Base-by-base conservation (phyloP, 75 land plant species). In the Picea sitchensis region DNA sequence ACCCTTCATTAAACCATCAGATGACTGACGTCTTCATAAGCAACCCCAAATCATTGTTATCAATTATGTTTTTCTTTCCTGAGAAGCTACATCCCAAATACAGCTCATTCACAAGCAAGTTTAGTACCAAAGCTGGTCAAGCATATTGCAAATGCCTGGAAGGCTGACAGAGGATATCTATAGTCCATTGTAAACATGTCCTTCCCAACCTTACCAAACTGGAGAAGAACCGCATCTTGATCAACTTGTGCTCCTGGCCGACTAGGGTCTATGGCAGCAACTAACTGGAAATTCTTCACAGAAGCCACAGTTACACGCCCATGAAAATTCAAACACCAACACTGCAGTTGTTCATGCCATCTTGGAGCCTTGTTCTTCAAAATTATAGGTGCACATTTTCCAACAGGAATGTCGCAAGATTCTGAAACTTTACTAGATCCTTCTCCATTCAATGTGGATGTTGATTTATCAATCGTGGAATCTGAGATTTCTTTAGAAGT, bases 311-410 rank as follows among this genome's bases (percentile, higher is more conserved):
- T 95, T 5, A 95, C 98, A 63, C 98, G 84, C 15, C 98, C 98
- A 64, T 92, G 95, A 76, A 96, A 96, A 82, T 96, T 96, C 82
- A 96, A 83, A 77, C 99, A 96, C 99, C 99, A 96, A 76, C 99
- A 96, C 78, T 94, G 95, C 79, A 96, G 83, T 36, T 94, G 93
- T 41, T 96, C 99, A 67, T 96, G 99, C 99, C 99, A 96, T 64
- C 98, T 83, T 14, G 99, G 99, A 59, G 97, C 88, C 82, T 96
- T 96, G 83, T 94, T 96, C 85, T 79, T 92, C 67, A 96, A 81
- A n/a, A 94, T 72, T 38, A 91, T 76, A 5, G 69, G 85, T 5
- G 79, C 80, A 71, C 74, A 20, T 71, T 71, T 71, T 9, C 56
- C 23, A 71, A 71, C 74, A n/a, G 51, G 1, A 44, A 15, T 71